Percentiles rank a stretch among this genome's conserved stretches.
Conservation (phyloP, 139 green algal genomes). For the Edaphochlamys debaryana region DNA sequence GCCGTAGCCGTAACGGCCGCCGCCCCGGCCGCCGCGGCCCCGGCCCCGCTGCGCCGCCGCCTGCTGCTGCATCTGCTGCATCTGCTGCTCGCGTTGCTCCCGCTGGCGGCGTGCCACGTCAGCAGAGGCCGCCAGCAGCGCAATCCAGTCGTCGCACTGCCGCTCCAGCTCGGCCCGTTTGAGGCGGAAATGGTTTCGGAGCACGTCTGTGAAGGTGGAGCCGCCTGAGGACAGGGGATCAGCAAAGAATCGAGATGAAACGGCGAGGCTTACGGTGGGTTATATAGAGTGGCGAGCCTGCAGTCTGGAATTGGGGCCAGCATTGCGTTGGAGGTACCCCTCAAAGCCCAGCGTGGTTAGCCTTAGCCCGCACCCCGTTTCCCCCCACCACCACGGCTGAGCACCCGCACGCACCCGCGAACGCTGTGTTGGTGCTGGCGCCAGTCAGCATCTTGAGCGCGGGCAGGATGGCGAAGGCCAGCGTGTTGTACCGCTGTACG, state of each 20-base stretch:
- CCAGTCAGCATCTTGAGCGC: conserved; percentile 1
- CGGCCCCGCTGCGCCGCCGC: no score
- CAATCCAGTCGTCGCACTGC: conserved; percentile 12
- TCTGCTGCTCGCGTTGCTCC: background rate
- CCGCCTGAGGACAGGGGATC: background rate
- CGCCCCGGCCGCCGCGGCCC: no score
- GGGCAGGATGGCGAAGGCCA: conserved; percentile 34
- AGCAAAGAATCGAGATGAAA: background rate
- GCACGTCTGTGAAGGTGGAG: conserved; percentile 18
- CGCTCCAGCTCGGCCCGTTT: conserved; percentile 7
- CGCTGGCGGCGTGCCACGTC: background rate
- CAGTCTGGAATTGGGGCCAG: no score
- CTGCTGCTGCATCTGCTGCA: no score
- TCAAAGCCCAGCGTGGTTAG: accelerated
- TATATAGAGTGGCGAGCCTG: no score
- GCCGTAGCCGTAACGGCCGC: no score
- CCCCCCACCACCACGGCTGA: no score
- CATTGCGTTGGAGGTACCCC: background rate
- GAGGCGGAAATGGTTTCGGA: background rate
- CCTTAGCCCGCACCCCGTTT: background rate
- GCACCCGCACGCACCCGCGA: background rate
- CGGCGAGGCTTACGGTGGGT: no score
- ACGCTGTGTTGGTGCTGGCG: background rate
- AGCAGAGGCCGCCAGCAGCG: background rate
- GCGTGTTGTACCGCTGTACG: conserved; percentile 42